Base-by-base conservation (phyloP, 164 flowering plant species). In the Saururus chinensis region DNA sequence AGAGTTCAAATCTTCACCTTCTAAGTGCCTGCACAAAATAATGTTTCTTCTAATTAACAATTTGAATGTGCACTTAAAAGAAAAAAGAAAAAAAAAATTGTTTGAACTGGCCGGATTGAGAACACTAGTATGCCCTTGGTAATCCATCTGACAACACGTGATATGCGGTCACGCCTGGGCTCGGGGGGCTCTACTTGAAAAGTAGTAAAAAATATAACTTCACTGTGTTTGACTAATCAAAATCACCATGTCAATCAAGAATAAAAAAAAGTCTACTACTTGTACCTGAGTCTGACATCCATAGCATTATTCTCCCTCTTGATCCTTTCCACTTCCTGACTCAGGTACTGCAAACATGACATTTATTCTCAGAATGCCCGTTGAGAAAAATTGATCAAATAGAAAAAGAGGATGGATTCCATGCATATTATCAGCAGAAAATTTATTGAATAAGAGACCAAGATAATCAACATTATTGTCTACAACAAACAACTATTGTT, bases 301-400 rank as follows among this genome's bases (percentile, higher is more conserved):
- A 91, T 81, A 75, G 57, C 79, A 51, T 88, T 92, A 64, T 91
- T 87, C 74, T 91, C 96, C 64, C 88, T 91, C 82, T 85, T 88
- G 79, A 85, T 70, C 60, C 92, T 78, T n/a, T 91, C 89, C 41
- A 88, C 69, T 70, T 91, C 98, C 60, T 76, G 78, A 71, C 73
- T 81, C 41, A 91, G 79, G 66, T 75, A 74, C 96, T 91, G 81
- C 60, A 30, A 51, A 30, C 37, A 30, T 30, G 37, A 2, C 37
- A 30, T 30, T 30, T 30, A 30, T 30, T 30, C 37, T 30, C 37
- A 30, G 37, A 30, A 30, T 30, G 6, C 37, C 37, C 37, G 6
- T 30, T 30, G 6, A 30, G 37, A 30, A 30, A 41, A 26, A 65
- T 21, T 19, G 23, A 53, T 7, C 52, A 51, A 5, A 51, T 51